Evolutionary conservation across 2,329 filamentous ascomycete genomes (phyloP), one percentile per base, ranked within the genome.

Genomic region (Exophiala bonariae): DNA sequence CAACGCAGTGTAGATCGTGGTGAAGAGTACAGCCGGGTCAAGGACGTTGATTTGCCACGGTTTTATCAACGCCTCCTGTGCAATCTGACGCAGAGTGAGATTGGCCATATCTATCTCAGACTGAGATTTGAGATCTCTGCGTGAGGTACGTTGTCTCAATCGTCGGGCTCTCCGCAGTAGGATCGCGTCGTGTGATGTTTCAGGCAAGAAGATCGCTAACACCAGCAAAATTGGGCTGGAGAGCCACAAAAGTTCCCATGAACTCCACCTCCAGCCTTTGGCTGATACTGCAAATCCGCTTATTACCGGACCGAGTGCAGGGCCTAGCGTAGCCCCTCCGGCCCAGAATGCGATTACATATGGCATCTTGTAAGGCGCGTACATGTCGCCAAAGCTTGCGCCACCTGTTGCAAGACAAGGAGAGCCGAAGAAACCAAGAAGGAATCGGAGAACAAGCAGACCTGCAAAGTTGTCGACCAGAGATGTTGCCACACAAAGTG

Each of bases 31-130:
- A 78, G 61, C 3, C 0, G 82, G 81, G 46, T 84, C 80, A 59
- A 79, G 76, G 61, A 82, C 54, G 8, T 75, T 81, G 57, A 84
- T 79, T 61, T 80, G 73, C 28, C 41, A 41, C 2, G 4, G 82
- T 64, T 80, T 80, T 64, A 83, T 75, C 14, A 86, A 68, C 0
- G 81, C 77, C 33, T 83, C 76, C 35, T 74, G 49, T 18, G 77
- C 62, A 16, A 82, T 65, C 11, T 70, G 17, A 31, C 18, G 20
- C 2, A 74, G 63, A 36, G 69, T 76, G 57, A 81, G 68, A 52
- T 75, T 70, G n/a, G 66, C 69, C 63, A 81, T 77, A 58, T 83
- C 77, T 47, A 86, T 80, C 63, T 87, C 83, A 41, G 75, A 78
- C 60, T 85, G 79, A 0, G 80, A 76, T 64, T 77, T 75, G 63